Percentiles rank a stretch among this genome's conserved stretches.
Evolutionary conservation across 345 rosid species (phyloP).

Genomic region (Syzygium grande): DNA sequence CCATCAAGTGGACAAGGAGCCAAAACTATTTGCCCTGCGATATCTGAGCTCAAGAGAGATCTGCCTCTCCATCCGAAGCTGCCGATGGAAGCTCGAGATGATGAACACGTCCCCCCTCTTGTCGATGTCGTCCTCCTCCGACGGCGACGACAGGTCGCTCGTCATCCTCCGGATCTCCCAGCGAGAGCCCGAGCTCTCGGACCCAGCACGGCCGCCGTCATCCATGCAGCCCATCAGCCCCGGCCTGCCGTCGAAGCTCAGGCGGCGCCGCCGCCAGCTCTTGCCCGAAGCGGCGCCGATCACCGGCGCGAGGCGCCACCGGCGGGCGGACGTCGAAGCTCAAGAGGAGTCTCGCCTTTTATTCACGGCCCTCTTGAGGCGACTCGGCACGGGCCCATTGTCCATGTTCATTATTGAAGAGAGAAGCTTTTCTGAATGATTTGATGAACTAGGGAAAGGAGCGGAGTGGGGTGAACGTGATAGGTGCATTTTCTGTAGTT

Average conservation of each 20-base stretch:
- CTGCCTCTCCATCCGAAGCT: constrained; percentile 80
- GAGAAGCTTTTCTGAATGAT: background rate
- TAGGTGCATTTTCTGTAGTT: background rate
- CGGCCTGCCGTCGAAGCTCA: constrained; percentile 57
- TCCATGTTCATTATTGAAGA: background rate
- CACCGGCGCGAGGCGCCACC: constrained; percentile 39
- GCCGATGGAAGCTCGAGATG: constrained; percentile 64
- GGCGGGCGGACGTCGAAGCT: constrained; percentile 16
- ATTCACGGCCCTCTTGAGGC: constrained; percentile 56
- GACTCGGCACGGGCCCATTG: constrained; percentile 33
- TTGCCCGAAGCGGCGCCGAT: constrained; percentile 5
- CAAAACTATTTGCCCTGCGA: constrained; percentile 25
- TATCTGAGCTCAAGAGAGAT: constrained; percentile 60
- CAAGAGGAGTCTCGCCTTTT: constrained; percentile 60
- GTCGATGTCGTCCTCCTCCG: constrained; percentile 53
- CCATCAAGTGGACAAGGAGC: constrained; percentile 23
- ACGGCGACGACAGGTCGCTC: constrained; percentile 24
- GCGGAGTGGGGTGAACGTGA: background rate
- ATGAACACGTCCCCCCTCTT: constrained; percentile 69
- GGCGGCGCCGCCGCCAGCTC: constrained; percentile 1
- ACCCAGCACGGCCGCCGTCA: background rate
- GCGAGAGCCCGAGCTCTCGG: constrained; percentile 9
- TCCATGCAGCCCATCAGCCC: constrained; percentile 37
- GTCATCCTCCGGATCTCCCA: constrained; percentile 28
- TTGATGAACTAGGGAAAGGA: background rate